Base-by-base conservation (phyloP, 1,284 basidiomycete species). In the Ceratobasidium sp. region DNA sequence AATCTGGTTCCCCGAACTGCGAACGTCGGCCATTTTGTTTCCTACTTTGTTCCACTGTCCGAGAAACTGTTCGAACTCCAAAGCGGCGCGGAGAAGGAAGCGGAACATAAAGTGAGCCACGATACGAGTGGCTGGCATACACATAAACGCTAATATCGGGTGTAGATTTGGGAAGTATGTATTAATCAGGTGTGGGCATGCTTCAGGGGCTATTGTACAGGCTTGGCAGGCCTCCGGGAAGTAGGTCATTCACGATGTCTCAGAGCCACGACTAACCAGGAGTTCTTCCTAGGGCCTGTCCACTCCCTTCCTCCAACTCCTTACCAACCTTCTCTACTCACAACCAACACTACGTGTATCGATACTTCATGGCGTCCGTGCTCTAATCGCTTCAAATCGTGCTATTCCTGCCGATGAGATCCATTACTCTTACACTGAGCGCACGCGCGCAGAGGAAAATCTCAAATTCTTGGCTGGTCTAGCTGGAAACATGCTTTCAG, bases 1-100 rank as follows among this genome's bases (percentile, higher is more conserved):
- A 70, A 70, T 34, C 55, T 70, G 6, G 52, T 58, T 14, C 67
- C 67, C 36, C 87, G 81, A 48, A 84, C 84, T 85, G 78, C 96
- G 89, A 86, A 92, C 89, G 77, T 96, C 87, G 73, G 91, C 0
- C 96, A 97, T 82, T 99, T 99, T 78, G 85, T 94, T 18, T 85
- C 87, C 2, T 93, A 93, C 80, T 97, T 99, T 76, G 92, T 99
- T 8, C 96, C 97, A 16, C 83, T 99, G 43, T 97, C 94, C 46
- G 96, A 98, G 80, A 87, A 90, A 46, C 90, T 99, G 86, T 99
- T 98, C 79, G 88, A 94, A 77, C 83, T 94, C 60, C 91, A 96
- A 80, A 87, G 89, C 80, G 43, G 85, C 4, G 91, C 93, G 0
- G 91, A 92, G 74, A 82, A 84, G 3, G 89, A 88, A 58, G 88